These are phyloP conservation scores for Penicillium sp. DNA, from an alignment of 2,329 filamentous ascomycete genomes.

Conservation along the genomic window DNA sequence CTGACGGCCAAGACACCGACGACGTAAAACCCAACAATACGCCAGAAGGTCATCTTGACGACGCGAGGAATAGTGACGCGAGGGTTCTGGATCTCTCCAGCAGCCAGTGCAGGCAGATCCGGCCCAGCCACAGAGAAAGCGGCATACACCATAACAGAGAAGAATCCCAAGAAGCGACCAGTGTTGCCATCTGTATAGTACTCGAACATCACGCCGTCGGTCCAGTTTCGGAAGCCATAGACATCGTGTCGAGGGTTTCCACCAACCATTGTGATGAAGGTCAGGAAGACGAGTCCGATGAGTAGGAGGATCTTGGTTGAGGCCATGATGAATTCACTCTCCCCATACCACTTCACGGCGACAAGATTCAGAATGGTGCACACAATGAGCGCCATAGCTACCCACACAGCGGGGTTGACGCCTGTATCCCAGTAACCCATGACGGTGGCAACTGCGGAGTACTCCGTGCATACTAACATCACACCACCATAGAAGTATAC, in stretches of 20 bases:
- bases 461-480: conserved; percentile 52
- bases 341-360: conserved; percentile 70
- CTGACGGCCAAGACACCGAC: conserved; percentile 70
- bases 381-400: conserved; percentile 45
- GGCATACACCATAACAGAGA: conserved; percentile 70
- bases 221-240: conserved; percentile 71
- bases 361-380: conserved; percentile 65
- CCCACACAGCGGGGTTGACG: conserved; percentile 46
- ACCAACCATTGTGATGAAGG: conserved; percentile 78
- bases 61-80: conserved; percentile 70
- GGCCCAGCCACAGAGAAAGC: conserved; percentile 66
- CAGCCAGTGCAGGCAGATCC: conserved; percentile 61
- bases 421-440: conserved; percentile 49
- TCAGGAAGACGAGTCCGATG: conserved; percentile 69
- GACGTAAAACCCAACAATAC: conserved; percentile 75
- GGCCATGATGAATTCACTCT: conserved; percentile 72
- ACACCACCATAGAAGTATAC: conserved; percentile 51
- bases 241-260: conserved; percentile 71
- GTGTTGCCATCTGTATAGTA: conserved; percentile 64
- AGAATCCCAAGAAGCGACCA: conserved; percentile 71
- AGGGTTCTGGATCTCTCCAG: conserved; percentile 70
- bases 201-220: conserved; percentile 64
- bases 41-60: conserved; percentile 75
- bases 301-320: conserved; percentile 70
- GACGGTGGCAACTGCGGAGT: conserved; percentile 47